These are phyloP conservation scores for Diutina scorzettiae DNA, from an alignment of 1,139 yeast species.

Conservation along the genomic window DNA sequence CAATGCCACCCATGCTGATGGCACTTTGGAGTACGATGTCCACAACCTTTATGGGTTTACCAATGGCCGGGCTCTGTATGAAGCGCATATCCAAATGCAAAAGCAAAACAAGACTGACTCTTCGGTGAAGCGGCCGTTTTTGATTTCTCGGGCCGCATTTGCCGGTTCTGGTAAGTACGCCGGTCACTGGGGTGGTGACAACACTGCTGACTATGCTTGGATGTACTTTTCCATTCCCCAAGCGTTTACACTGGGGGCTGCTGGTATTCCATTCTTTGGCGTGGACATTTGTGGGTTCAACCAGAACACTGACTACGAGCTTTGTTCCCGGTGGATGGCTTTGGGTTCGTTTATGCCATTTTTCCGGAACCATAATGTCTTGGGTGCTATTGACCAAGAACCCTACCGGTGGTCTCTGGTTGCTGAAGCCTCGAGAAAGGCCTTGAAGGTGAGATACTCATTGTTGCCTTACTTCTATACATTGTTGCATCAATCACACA, in stretches of 20 bases:
- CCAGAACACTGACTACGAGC: constrained; percentile 14
- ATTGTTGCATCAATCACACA: constrained; percentile 14
- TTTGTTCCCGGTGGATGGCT: constrained; percentile 18
- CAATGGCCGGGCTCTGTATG: constrained; percentile 13
- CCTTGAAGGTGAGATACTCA: constrained; percentile 13
- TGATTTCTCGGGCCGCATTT: constrained; percentile 14
- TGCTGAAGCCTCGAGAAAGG: constrained; percentile 13
- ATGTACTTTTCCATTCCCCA: constrained; percentile 16
- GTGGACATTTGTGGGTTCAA: constrained; percentile 17
- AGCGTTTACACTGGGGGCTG: constrained; percentile 14
- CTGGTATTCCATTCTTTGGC: constrained; percentile 16
- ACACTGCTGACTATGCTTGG: constrained; percentile 13
- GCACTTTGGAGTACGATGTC: constrained; percentile 19
- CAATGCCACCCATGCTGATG: constrained; percentile 20
- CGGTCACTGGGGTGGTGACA: constrained; percentile 19
- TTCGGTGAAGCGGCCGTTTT: constrained; percentile 14
- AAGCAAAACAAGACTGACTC: constrained; percentile 1
- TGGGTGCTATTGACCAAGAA: constrained; percentile 15
- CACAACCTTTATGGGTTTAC: constrained; percentile 14
- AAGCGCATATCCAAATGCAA: constrained; percentile 12
- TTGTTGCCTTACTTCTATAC: constrained; percentile 16
- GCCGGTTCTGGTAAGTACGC: constrained; percentile 14
- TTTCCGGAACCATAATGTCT: constrained; percentile 15
- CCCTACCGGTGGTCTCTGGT: constrained; percentile 16
- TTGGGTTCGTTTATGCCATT: constrained; percentile 17